These are phyloP conservation scores for Alloascoidea hylecoeti DNA, from an alignment of 805 yeast species.

Conservation along the genomic window DNA sequence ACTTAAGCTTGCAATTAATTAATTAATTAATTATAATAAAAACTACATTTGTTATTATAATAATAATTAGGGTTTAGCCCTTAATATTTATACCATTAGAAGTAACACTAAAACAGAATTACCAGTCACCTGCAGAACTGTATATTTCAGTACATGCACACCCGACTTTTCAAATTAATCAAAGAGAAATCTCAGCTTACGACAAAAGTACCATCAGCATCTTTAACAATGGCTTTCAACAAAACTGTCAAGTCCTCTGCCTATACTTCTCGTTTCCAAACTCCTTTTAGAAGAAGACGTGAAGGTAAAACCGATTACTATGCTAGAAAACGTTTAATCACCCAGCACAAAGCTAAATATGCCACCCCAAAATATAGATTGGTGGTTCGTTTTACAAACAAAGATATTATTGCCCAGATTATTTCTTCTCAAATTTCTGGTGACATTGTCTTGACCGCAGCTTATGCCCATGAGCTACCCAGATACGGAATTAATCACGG, in stretches of 20 bases:
- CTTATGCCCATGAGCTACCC: conserved; percentile 98
- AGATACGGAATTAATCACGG: conserved; percentile 95
- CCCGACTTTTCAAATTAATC: too few species aligned
- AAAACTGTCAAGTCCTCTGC: conserved; percentile 69
- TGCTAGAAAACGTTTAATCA: conserved; percentile 98
- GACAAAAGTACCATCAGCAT: not conserved
- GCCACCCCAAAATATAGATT: conserved; percentile 98
- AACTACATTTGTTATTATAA: too few species aligned
- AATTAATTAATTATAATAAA: too few species aligned
- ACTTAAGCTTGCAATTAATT: too few species aligned
- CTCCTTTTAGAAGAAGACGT: conserved; percentile 99
- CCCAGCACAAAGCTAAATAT: conserved; percentile 99
- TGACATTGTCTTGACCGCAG: conserved; percentile 91
- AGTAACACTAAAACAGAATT: too few species aligned
- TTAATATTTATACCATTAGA: too few species aligned
- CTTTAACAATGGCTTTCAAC: conserved; percentile 59
- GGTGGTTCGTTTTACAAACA: conserved; percentile 99
- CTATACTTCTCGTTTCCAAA: conserved; percentile 98
- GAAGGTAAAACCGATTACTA: conserved; percentile 99
- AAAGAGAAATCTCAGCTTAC: too few species aligned
- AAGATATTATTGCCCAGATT: conserved; percentile 96
- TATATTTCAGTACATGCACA: too few species aligned
- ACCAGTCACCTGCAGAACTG: too few species aligned
- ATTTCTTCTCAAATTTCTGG: conserved; percentile 95
- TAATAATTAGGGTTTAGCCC: too few species aligned